Conservation (phyloP, 768 basidiomycete species). For the Tubosaeta brunneosetosa region DNA sequence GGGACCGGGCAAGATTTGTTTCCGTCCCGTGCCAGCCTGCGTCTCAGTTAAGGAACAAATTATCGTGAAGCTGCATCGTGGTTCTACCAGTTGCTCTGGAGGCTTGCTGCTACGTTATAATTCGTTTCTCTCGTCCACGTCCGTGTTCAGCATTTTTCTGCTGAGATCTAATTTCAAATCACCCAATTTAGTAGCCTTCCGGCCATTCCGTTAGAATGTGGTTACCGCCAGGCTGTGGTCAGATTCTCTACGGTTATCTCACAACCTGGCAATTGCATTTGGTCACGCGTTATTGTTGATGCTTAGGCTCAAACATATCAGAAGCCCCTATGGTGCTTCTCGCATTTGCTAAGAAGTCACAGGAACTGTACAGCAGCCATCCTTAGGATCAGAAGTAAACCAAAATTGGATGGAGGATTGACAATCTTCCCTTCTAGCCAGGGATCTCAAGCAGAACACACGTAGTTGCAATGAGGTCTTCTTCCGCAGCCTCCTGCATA, state of each 20-base stretch:
- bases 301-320: too few species aligned
- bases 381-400: too few species aligned
- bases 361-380: neutral
- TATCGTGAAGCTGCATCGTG: too few species aligned
- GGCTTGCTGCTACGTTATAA: too few species aligned
- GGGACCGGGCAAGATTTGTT: too few species aligned
- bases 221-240: slow-evolving; percentile 12
- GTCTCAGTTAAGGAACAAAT: too few species aligned
- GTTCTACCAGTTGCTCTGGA: too few species aligned
- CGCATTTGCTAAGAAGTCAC: neutral
- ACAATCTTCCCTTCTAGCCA: neutral
- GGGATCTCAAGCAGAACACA: neutral
- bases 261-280: too few species aligned
- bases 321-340: neutral
- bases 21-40: too few species aligned
- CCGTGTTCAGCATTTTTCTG: neutral
- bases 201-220: neutral
- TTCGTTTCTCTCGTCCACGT: neutral
- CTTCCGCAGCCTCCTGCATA: neutral
- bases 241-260: neutral
- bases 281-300: too few species aligned
- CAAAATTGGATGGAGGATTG: too few species aligned
- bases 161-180: neutral
- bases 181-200: too few species aligned
- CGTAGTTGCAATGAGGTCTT: neutral